Evolutionary conservation across 2,329 filamentous ascomycete species (phyloP).

Genomic region (Daldinia sp.): DNA sequence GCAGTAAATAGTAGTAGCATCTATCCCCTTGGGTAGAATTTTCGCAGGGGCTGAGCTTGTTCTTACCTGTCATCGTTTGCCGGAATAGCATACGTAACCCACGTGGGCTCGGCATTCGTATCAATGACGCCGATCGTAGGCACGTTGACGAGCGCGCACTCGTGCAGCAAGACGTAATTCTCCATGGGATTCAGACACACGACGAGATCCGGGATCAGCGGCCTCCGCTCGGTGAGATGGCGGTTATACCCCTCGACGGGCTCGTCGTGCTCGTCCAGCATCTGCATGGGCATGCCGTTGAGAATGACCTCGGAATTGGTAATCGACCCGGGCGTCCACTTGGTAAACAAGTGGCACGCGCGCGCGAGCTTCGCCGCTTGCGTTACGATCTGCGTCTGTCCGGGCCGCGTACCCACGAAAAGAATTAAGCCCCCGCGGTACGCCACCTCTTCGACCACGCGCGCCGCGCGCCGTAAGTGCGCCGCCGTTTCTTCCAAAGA

Average conservation of each 20-base stretch:
- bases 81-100: slow-evolving; percentile 96
- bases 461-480: slow-evolving; percentile 91
- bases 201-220: slow-evolving; percentile 88
- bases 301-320: slow-evolving; percentile 94
- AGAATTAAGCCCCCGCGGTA: slow-evolving; percentile 86
- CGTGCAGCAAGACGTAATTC: slow-evolving; percentile 90
- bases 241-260: slow-evolving; percentile 71
- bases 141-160: slow-evolving; percentile 88
- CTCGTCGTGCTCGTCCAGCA: slow-evolving; percentile 81
- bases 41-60: slow-evolving; percentile 37
- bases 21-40: slow-evolving; percentile 22
- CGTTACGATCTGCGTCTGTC: slow-evolving; percentile 84
- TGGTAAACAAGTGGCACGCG: slow-evolving; percentile 89
- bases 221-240: slow-evolving; percentile 71
- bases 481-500: slow-evolving; percentile 89
- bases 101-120: slow-evolving; percentile 90
- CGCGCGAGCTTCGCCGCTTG: slow-evolving; percentile 81
- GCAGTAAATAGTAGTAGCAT: background rate
- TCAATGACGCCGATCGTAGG: slow-evolving; percentile 96
- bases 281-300: slow-evolving; percentile 74
- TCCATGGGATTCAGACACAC: slow-evolving; percentile 93
- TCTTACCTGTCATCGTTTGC: slow-evolving; percentile 91
- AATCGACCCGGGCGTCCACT: slow-evolving; percentile 91
- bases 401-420: slow-evolving; percentile 88
- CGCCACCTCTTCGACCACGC: slow-evolving; percentile 88